Base-by-base conservation (phyloP, 805 yeast species). In the Wickerhamomyces bovis region DNA sequence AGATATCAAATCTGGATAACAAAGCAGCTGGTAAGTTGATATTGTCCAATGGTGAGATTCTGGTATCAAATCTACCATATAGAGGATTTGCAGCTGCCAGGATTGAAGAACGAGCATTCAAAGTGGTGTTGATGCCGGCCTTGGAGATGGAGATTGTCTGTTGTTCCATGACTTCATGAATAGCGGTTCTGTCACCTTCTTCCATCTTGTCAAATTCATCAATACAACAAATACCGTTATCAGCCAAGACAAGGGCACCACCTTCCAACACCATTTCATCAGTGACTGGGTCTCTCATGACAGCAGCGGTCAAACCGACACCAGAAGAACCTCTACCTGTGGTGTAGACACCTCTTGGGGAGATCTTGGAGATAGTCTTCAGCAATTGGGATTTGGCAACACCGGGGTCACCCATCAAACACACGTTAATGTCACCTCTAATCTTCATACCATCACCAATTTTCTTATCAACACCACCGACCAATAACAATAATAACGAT, bases 171-270 rank as follows among this genome's bases (percentile, higher is more conserved):
- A 94, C 99, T 73, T 92, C 99, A 68, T 92, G 98, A 61, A 94
- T 94, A 2, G 98, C 98, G 0, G 98, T 94, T 61, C 99, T 77
- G 68, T 94, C 99, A 52, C 77, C 69, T 66, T 94, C 99, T 64
- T 92, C 97, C 99, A 94, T 94, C 71, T 94, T 94, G 68, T 94
- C 99, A 62, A 94, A 94, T 72, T 94, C 99, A 77, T 94, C 99
- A 63, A 94, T 94, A 66, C 99, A 94, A 71, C 98, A 94, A 52
- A 94, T 85, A 65, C 99, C 99, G 62, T 92, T 89, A 69, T 94
- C 99, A 0, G 99, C 97, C 47, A 94, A 70, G 7, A 94, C 98
- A 47, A 94, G 73, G 1, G 99, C 98, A 68, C 99, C 99, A 49
- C 98, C 99, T 75, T 94, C 99, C 44, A 94, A 74, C 15, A 94